These are phyloP conservation scores for Macrophomina phaseolina DNA, from an alignment of 2,329 filamentous ascomycete genomes.

Conservation along the genomic window DNA sequence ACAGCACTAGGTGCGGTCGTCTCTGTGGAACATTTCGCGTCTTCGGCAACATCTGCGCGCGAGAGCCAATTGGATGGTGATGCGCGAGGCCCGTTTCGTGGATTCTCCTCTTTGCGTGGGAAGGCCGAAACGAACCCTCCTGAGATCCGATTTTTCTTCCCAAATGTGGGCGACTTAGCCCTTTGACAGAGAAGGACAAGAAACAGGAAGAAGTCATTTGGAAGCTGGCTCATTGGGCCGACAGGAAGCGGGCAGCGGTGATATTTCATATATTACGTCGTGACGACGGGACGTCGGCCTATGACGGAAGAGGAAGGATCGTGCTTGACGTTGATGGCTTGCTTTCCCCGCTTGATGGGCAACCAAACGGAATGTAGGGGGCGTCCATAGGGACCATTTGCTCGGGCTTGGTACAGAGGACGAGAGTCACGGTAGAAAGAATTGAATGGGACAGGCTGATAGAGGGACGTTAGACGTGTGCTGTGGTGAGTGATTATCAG, in stretches of 20 bases:
- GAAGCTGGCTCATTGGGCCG: not conserved
- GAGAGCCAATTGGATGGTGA: not conserved
- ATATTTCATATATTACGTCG: not conserved
- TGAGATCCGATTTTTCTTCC: not conserved
- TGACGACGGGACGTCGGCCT: not conserved
- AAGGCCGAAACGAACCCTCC: not conserved
- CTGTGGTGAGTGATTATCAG: not conserved
- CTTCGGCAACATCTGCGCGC: too few relatives aligned
- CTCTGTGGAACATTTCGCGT: too few relatives aligned
- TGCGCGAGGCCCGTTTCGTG: not conserved
- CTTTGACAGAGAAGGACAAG: not conserved
- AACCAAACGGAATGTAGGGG: not conserved
- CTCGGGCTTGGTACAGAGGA: not conserved
- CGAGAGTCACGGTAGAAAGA: not conserved
- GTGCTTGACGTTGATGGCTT: not conserved
- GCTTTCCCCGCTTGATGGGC: not conserved
- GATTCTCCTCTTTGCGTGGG: not conserved
- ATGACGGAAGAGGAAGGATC: conserved; percentile 3
- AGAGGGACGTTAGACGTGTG: not conserved
- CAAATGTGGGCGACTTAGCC: not conserved
- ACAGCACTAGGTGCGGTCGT: too few relatives aligned
- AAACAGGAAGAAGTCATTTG: not conserved
- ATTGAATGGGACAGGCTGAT: not conserved
- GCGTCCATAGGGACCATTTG: not conserved
- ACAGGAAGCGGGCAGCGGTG: not conserved